Conservation (phyloP, 306 rosid genomes). For the Senna tora region DNA sequence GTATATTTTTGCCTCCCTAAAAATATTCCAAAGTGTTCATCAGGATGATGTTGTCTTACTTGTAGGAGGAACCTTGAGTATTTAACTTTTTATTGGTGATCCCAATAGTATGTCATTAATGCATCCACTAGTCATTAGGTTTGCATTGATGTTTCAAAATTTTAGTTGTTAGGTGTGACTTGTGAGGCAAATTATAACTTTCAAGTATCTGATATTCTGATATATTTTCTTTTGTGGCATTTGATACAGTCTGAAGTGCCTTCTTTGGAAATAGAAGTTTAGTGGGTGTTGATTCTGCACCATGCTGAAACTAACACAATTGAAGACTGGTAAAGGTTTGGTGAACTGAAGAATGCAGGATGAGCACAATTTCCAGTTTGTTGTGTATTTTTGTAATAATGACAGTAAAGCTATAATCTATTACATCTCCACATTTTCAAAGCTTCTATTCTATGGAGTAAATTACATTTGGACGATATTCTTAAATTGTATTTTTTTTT, state of each 20-base stretch:
- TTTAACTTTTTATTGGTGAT: background rate
- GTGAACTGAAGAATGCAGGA: background rate
- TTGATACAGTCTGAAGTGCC: background rate
- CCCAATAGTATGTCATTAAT: background rate
- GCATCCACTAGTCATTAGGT: background rate
- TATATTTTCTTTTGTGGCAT: background rate
- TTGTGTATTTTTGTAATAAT: background rate
- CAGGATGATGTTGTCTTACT: background rate
- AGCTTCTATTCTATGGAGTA: no score
- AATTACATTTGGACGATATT: no score
- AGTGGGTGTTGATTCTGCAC: background rate
- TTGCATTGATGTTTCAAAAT: background rate
- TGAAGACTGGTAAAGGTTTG: background rate
- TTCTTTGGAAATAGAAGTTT: background rate
- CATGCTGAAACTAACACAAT: background rate
- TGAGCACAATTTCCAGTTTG: background rate
- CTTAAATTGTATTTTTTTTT: no score
- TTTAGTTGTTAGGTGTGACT: background rate
- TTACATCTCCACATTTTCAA: no score
- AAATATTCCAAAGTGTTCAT: background rate
- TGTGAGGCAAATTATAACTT: background rate
- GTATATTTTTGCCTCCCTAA: constrained; percentile 1
- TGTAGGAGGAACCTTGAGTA: background rate
- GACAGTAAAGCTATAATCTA: no score
- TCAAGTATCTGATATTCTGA: background rate